Percentiles rank a stretch among this genome's conserved stretches.
Conservation (phyloP, 495 filamentous ascomycete genomes). For the Podospora appendiculata region DNA sequence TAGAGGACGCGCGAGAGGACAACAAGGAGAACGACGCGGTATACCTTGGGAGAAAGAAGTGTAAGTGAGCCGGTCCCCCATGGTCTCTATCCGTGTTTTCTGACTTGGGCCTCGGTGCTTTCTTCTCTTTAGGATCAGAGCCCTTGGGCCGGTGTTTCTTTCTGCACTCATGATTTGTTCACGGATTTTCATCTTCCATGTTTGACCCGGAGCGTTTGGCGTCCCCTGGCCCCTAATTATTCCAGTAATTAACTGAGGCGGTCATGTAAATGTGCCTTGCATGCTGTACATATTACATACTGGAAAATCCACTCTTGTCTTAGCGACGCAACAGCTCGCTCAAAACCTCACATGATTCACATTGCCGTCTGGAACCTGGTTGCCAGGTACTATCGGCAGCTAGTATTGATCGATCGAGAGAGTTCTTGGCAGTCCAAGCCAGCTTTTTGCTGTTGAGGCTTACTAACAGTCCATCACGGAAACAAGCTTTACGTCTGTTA, state of each 20-base stretch:
- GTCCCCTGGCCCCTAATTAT: neutral
- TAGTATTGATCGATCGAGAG: too few relatives aligned
- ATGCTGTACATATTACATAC: neutral
- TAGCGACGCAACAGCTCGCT: neutral
- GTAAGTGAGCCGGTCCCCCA: constrained; percentile 7
- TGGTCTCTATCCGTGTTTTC: too few relatives aligned
- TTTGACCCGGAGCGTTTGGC: neutral
- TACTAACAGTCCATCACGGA: too few relatives aligned
- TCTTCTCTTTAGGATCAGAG: neutral
- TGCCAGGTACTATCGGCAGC: too few relatives aligned
- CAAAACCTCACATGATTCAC: too few relatives aligned
- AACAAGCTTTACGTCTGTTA: too few relatives aligned
- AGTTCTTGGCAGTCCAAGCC: too few relatives aligned
- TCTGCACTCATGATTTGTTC: too few relatives aligned
- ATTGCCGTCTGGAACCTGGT: too few relatives aligned
- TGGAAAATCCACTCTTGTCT: neutral
- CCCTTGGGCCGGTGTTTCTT: neutral
- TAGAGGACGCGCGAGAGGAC: constrained; percentile 76
- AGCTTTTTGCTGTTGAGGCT: too few relatives aligned
- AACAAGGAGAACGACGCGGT: constrained; percentile 73
- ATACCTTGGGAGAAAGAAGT: constrained; percentile 51
- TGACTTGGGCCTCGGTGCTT: neutral
- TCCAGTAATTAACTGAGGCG: neutral
- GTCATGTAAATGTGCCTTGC: neutral
- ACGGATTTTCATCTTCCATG: too few relatives aligned